Evolutionary conservation across 192 early-diverging fungal species (phyloP).

Genomic region (Linderina pennispora): DNA sequence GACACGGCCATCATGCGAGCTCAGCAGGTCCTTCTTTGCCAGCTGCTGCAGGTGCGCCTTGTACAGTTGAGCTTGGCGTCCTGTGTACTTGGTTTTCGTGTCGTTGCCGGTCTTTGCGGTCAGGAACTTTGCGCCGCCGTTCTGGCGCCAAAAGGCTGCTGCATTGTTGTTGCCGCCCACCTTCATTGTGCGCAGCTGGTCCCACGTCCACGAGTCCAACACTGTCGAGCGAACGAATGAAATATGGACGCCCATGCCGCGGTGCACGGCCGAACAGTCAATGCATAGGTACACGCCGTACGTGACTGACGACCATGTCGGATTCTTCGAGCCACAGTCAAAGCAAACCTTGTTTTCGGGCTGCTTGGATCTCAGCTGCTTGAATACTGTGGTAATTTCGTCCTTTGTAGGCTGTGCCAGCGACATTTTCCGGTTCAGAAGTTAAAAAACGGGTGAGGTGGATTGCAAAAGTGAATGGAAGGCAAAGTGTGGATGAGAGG

Average conservation of each 20-base stretch:
- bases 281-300: constrained; percentile 94
- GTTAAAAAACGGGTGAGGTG: no score
- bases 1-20: constrained; percentile 27
- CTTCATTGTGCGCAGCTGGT: constrained; percentile 87
- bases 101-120: constrained; percentile 49
- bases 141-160: constrained; percentile 76
- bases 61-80: constrained; percentile 66
- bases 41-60: constrained; percentile 69
- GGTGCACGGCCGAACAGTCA: constrained; percentile 93
- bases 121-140: constrained; percentile 42
- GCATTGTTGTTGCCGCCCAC: constrained; percentile 83
- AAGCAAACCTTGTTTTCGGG: constrained; percentile 72
- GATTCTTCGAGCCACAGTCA: constrained; percentile 92
- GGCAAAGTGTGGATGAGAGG: no score
- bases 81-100: constrained; percentile 77
- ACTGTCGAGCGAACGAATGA: constrained; percentile 90
- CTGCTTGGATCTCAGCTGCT: constrained; percentile 36
- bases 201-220: constrained; percentile 88
- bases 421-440: no score
- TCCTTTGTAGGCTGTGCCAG: constrained; percentile 27
- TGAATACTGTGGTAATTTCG: constrained; percentile 36
- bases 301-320: constrained; percentile 91
- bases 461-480: no score
- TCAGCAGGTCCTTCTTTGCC: constrained; percentile 58
- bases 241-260: constrained; percentile 97